A percentile compares a stretch with the other conserved stretches of the same genome.
Evolutionary conservation across 768 basidiomycete genomes (phyloP).

Genomic region (Leccinum aurantiacum): DNA sequence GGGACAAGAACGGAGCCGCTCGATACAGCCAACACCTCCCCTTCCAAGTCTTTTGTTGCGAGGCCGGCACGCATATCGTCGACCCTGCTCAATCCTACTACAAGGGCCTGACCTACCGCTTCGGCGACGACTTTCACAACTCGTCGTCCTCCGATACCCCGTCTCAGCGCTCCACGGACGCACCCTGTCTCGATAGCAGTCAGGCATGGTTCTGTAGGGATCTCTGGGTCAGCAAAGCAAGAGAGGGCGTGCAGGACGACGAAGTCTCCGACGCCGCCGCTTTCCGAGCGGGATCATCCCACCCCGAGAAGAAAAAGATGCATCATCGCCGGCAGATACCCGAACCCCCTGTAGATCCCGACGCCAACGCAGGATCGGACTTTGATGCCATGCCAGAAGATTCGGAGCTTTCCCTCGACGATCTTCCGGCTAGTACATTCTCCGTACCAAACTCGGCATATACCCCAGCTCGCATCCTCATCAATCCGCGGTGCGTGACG

Average conservation of each 20-base stretch:
- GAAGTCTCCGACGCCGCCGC: slow-evolving; percentile 27
- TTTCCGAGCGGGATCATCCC: slow-evolving; percentile 15
- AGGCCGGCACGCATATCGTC: slow-evolving; percentile 95
- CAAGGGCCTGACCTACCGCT: slow-evolving; percentile 80
- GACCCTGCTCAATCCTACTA: slow-evolving; percentile 97
- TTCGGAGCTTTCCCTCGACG: slow-evolving; percentile 42
- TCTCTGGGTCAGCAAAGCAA: slow-evolving; percentile 89
- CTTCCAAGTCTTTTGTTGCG: slow-evolving; percentile 99
- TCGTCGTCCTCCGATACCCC: slow-evolving; percentile 59
- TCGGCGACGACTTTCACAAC: slow-evolving; percentile 81
- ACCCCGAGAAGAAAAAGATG: slow-evolving; percentile 24
- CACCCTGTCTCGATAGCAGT: slow-evolving; percentile 89
- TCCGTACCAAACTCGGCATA: slow-evolving; percentile 88
- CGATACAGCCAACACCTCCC: slow-evolving; percentile 92
- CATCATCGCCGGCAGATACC: slow-evolving; percentile 32
- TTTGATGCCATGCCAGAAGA: slow-evolving; percentile 83
- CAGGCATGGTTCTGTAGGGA: slow-evolving; percentile 99
- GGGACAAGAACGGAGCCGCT: slow-evolving; percentile 75
- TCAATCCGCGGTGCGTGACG: slow-evolving; percentile 96
- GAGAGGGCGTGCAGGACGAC: slow-evolving; percentile 66
- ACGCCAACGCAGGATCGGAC: slow-evolving; percentile 84
- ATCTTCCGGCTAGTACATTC: slow-evolving; percentile 38
- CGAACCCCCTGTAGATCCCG: slow-evolving; percentile 49
- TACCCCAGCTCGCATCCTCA: slow-evolving; percentile 84
- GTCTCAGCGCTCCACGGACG: slow-evolving; percentile 66